Base-by-base conservation (phyloP, 1,284 basidiomycete genomes). In the Naganishia cerealis region DNA sequence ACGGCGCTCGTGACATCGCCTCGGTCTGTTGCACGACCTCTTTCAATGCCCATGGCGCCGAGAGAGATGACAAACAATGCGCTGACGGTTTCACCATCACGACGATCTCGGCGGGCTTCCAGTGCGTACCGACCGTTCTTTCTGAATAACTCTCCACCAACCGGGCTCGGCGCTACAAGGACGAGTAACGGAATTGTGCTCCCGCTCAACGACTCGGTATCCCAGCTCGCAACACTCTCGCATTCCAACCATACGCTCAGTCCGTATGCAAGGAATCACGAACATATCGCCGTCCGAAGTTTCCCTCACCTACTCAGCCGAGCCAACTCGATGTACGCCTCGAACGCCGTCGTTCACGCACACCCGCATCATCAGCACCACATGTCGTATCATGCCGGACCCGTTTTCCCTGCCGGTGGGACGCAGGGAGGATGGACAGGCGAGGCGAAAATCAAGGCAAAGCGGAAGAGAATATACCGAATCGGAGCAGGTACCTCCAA, bases 161-260 rank as follows among this genome's bases (percentile, higher is more conserved):
- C 40, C 33, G 38, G 36, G 24, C 48, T 59, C n/a, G 61, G 61
- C 16, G 50, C 24, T 16, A 63, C 50, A 2, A 63, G 61, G 26
- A 29, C 53, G 21, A 63, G 16, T 71, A 75, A 76, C 10, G 77
- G 77, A 9, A 91, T 92, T 74, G 83, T 89, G 21, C 84, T 92
- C 65, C 87, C 87, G 29, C 87, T 86, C 65, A 91, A 90, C 81
- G 87, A 87, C 74, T 86, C 87, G 9, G 84, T 94, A 26, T 89
- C 89, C 58, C 90, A 94, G 71, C 83, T 96, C 21, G 88, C 90
- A 21, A 90, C 90, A 2, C 85, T 96, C 66, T 88, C 87, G 26
- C 85, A 89, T 71, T 92, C 91, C 2, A 91, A 94, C 73, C 92
- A 94, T 75, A 96, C 93, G 0, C 82, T 96, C 1, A 92, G 90